Conservation (phyloP, 768 basidiomycete genomes). For the Gloeostereum incarnatum region DNA sequence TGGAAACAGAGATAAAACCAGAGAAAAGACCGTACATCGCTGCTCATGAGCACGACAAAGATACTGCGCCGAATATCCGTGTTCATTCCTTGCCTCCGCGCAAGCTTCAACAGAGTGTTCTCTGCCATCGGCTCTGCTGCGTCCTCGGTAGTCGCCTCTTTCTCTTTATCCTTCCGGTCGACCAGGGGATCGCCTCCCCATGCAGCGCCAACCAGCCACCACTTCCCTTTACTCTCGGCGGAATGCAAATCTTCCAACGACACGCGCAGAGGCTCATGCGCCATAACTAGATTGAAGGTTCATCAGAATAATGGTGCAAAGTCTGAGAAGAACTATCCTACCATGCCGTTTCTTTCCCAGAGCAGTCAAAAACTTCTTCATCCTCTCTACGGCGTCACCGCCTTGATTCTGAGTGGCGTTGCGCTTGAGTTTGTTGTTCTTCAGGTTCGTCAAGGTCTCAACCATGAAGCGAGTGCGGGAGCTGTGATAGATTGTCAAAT, state of each 20-base stretch:
- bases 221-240: constrained; percentile 84
- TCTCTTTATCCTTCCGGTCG: constrained; percentile 44
- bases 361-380: constrained; percentile 81
- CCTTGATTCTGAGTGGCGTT: constrained; percentile 59
- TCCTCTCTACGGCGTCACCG: constrained; percentile 66
- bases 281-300: constrained; percentile 43
- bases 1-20: background rate
- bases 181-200: constrained; percentile 90
- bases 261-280: constrained; percentile 81
- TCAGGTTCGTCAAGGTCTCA: constrained; percentile 85
- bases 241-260: constrained; percentile 78
- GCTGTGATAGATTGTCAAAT: constrained; percentile 26
- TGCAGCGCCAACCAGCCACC: constrained; percentile 98
- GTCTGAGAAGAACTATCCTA: constrained; percentile 18
- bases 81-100: constrained; percentile 96
- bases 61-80: constrained; percentile 88
- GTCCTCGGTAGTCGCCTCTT: constrained; percentile 7
- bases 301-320: background rate
- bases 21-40: constrained; percentile 53
- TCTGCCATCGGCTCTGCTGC: no score
- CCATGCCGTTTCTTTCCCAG: constrained; percentile 73
- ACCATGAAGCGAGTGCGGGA: constrained; percentile 94
- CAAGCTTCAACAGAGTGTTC: constrained; percentile 61
- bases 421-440: constrained; percentile 79
- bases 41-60: constrained; percentile 93